A percentile compares a stretch with the other conserved stretches of the same genome.
Evolutionary conservation across 805 yeast genomes (phyloP).

Genomic region (Candida andamanensis): DNA sequence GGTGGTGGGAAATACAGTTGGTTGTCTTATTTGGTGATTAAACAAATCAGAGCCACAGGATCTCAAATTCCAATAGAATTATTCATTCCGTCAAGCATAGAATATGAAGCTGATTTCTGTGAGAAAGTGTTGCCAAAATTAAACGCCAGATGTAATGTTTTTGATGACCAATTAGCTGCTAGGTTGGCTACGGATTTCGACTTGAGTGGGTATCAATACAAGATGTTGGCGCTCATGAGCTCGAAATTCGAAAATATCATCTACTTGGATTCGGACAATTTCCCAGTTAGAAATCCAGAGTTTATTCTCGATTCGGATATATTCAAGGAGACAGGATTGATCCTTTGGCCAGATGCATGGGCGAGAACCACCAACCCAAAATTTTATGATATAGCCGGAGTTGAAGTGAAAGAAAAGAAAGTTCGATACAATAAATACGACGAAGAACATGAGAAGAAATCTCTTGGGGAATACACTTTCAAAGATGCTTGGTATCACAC

Average conservation of each 20-base stretch:
- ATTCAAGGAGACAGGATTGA: constrained; percentile 43
- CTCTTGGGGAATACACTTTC: constrained; percentile 23
- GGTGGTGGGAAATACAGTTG: constrained; percentile 52
- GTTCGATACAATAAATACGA: constrained; percentile 28
- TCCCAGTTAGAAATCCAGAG: constrained; percentile 40
- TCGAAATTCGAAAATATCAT: constrained; percentile 49
- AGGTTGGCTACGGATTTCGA: constrained; percentile 14
- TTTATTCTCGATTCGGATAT: constrained; percentile 41
- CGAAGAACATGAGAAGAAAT: constrained; percentile 28
- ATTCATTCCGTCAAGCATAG: constrained; percentile 39
- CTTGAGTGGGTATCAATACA: constrained; percentile 47
- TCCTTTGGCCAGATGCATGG: constrained; percentile 72
- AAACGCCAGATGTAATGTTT: constrained; percentile 44
- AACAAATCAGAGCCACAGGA: constrained; percentile 42
- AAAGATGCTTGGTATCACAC: constrained; percentile 47
- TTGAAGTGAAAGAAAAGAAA: constrained; percentile 29
- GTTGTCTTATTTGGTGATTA: constrained; percentile 45
- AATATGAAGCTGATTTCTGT: constrained; percentile 46
- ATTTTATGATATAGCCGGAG: constrained; percentile 49
- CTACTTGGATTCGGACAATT: constrained; percentile 49
- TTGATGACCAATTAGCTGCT: constrained; percentile 23
- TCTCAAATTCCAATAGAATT: constrained; percentile 48
- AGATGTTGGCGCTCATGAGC: constrained; percentile 55
- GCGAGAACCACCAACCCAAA: constrained; percentile 61
- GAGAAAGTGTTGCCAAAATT: constrained; percentile 36